Percentiles rank a stretch among this genome's conserved stretches.
These are phyloP conservation scores for Symbiotaphrina buchneri DNA, from an alignment of 495 filamentous ascomycete genomes.

Conservation along the genomic window DNA sequence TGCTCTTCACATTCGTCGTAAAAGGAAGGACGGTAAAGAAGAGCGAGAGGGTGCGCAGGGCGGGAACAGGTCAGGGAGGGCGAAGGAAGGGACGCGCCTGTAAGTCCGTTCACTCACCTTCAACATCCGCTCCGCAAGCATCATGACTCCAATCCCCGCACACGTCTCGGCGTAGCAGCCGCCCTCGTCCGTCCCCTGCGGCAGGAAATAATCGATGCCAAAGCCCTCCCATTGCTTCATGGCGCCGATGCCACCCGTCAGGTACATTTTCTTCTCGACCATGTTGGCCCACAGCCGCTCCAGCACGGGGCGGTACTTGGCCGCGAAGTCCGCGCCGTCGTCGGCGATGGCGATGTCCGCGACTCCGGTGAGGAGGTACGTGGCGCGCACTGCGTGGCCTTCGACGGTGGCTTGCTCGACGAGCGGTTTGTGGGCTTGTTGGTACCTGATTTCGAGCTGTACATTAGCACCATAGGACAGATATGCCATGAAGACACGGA, in stretches of 20 bases:
- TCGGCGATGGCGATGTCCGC: constrained; percentile 14
- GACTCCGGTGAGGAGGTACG: constrained; percentile 26
- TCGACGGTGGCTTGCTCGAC: constrained; percentile 28
- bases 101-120: constrained; percentile 11
- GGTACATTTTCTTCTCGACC: constrained; percentile 33
- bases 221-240: constrained; percentile 39
- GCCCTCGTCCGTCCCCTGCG: constrained; percentile 29
- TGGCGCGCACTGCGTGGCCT: constrained; percentile 34
- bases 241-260: constrained; percentile 36
- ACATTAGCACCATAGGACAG: too few relatives aligned
- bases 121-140: constrained; percentile 29
- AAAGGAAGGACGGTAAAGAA: too few relatives aligned
- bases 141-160: constrained; percentile 35
- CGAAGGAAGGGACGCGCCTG: not conserved
- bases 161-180: constrained; percentile 42
- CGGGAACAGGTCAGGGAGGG: too few relatives aligned
- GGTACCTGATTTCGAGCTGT: too few relatives aligned
- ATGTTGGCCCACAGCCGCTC: constrained; percentile 30
- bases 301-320: constrained; percentile 11
- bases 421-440: constrained; percentile 31
- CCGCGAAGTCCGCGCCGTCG: constrained; percentile 8
- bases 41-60: too few relatives aligned
- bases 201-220: constrained; percentile 32
- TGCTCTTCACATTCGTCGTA: not conserved
- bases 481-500: too few relatives aligned